Evolutionary conservation across 306 rosid genomes (phyloP).

Genomic region (Astragalus membranaceus): DNA sequence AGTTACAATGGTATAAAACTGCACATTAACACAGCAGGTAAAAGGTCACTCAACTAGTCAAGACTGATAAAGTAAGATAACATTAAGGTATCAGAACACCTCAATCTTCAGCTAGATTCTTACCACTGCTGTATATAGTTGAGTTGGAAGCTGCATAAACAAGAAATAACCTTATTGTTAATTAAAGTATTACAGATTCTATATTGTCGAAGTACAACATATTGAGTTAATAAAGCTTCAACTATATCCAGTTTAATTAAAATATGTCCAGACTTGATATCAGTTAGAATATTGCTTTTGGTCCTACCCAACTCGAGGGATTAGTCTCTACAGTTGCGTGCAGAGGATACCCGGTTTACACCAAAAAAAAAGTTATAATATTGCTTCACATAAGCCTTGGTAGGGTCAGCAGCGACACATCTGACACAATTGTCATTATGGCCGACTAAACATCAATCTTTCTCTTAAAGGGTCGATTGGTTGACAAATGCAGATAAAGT

Average conservation of each 20-base stretch:
- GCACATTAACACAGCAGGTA: conserved; percentile 23
- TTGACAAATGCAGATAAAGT: no score
- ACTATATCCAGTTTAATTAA: not conserved
- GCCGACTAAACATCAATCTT: not conserved
- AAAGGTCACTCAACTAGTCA: not conserved
- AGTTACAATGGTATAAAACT: conserved; percentile 58
- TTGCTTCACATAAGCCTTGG: not conserved
- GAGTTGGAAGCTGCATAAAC: conserved; percentile 76
- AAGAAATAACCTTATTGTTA: conserved; percentile 1
- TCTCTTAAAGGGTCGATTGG: not conserved
- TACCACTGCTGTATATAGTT: conserved; percentile 65
- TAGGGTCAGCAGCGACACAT: not conserved
- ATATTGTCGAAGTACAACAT: not conserved
- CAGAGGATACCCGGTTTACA: no score
- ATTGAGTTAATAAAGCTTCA: not conserved
- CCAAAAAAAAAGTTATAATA: not conserved
- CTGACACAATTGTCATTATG: not conserved
- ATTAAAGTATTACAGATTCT: not conserved
- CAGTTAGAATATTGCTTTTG: not conserved
- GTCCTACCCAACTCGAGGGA: no score
- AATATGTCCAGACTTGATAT: not conserved
- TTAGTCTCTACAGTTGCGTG: no score
- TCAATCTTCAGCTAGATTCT: conserved; percentile 12
- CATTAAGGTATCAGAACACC: not conserved
- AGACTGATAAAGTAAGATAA: not conserved